phyloP scores from a whole-genome alignment of 768 basidiomycete genomes.

The Tylopilus subfusipes region DNA sequence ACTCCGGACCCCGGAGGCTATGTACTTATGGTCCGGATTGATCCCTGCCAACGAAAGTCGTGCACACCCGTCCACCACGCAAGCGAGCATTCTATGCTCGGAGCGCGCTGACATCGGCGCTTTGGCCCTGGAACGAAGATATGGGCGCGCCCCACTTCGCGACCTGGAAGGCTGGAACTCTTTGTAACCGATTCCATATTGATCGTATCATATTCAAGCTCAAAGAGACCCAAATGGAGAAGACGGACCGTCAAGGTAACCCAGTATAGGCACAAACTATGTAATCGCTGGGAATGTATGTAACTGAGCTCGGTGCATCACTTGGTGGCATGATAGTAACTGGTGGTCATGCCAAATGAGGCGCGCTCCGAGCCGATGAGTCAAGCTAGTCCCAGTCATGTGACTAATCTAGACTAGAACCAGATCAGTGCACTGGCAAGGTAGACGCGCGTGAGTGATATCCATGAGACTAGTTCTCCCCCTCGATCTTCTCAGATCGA shows the following conservation, averaged over 20 bases:
- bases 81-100: neutral
- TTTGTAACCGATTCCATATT: neutral
- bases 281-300: neutral
- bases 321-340: too few species aligned
- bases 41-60: too few species aligned
- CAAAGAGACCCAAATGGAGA: neutral
- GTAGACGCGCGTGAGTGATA: neutral
- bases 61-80: neutral
- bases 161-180: neutral
- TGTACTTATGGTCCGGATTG: too few species aligned
- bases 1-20: conserved; percentile 4
- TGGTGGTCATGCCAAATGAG: too few species aligned
- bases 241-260: neutral
- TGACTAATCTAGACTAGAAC: neutral
- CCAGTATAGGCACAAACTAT: neutral
- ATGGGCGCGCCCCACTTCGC: neutral
- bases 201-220: neutral
- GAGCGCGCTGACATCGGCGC: neutral
- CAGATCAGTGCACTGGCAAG: neutral
- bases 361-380: neutral
- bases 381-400: neutral
- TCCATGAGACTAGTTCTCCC: neutral
- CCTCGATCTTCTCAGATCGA: neutral
- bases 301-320: neutral
- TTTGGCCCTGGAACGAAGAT: neutral